A percentile compares a stretch with the other conserved stretches of the same genome.
phyloP scores from a whole-genome alignment of 345 rosid genomes.

The Anacardium occidentale region DNA sequence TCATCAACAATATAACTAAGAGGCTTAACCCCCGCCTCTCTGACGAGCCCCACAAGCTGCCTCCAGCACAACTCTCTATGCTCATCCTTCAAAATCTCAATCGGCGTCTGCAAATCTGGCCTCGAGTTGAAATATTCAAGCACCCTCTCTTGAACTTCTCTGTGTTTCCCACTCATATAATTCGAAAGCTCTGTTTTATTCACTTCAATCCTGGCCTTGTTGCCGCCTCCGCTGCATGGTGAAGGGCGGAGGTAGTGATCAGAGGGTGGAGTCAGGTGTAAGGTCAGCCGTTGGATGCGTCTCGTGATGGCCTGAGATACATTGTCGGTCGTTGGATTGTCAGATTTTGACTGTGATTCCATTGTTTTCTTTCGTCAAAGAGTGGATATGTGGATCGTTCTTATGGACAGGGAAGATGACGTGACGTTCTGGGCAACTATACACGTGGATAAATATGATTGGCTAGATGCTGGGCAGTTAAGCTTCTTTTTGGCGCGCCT shows the following conservation, averaged over 20 bases:
- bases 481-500: conserved; percentile 39
- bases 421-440: background rate
- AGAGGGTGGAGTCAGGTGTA: conserved; percentile 48
- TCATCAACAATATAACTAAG: conserved; percentile 65
- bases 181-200: conserved; percentile 40
- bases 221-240: conserved; percentile 33
- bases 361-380: background rate
- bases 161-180: conserved; percentile 73
- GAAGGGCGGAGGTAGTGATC: conserved; percentile 4
- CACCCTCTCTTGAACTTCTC: conserved; percentile 75
- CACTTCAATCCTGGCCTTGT: conserved; percentile 46
- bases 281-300: conserved; percentile 55
- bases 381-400: background rate
- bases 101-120: conserved; percentile 85
- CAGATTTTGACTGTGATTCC: background rate
- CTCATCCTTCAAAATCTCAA: conserved; percentile 77
- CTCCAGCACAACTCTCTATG: conserved; percentile 88
- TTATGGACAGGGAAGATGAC: conserved; percentile 25
- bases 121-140: conserved; percentile 57
- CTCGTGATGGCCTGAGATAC: conserved; percentile 30
- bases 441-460: conserved; percentile 35
- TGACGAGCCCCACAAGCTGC: conserved; percentile 68
- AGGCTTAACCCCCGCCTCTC: conserved; percentile 80
- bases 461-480: conserved; percentile 29
- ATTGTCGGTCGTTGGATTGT: conserved; percentile 27